Conservation (phyloP, 2,329 filamentous ascomycete species). For the Achaetomium macrosporum region DNA sequence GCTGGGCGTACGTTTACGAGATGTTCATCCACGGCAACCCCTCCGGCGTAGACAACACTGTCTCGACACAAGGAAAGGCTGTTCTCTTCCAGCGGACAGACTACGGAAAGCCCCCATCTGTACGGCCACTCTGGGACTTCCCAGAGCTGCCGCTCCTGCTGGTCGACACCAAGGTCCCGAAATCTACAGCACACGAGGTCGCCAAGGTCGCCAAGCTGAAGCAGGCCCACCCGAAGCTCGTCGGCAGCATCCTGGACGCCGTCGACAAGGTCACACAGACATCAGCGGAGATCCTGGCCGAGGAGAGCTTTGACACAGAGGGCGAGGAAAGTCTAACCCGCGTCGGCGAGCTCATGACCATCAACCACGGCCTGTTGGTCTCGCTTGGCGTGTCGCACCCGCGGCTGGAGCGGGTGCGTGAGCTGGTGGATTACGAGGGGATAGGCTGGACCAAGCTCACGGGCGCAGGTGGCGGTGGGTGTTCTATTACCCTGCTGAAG, state of each 20-base stretch:
- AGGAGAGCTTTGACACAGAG: conserved; percentile 62
- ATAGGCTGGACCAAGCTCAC: conserved; percentile 98
- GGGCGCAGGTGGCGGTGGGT: conserved; percentile 90
- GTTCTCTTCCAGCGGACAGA: conserved; percentile 82
- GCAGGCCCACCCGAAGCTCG: conserved; percentile 66
- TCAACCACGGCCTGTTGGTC: conserved; percentile 91
- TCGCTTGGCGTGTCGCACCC: conserved; percentile 92
- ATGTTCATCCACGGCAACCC: conserved; percentile 98
- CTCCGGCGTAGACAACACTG: conserved; percentile 94
- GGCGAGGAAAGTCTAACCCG: conserved; percentile 60
- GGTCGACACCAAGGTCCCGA: conserved; percentile 81
- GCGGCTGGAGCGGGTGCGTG: conserved; percentile 81
- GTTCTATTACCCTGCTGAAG: conserved; percentile 84
- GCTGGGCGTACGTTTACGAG: conserved; percentile 95
- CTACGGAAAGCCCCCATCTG: conserved; percentile 68
- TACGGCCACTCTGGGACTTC: conserved; percentile 76
- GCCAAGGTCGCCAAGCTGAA: conserved; percentile 74
- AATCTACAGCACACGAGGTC: conserved; percentile 80
- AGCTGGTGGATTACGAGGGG: conserved; percentile 80
- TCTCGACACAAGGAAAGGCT: conserved; percentile 87
- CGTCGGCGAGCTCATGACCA: conserved; percentile 80
- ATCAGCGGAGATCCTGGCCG: conserved; percentile 48
- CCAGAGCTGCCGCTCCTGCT: conserved; percentile 86
- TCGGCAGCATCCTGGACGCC: conserved; percentile 73
- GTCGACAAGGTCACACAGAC: conserved; percentile 67